phyloP scores from a whole-genome alignment of 2,329 filamentous ascomycete genomes.

The Cyclaneusma minus region DNA sequence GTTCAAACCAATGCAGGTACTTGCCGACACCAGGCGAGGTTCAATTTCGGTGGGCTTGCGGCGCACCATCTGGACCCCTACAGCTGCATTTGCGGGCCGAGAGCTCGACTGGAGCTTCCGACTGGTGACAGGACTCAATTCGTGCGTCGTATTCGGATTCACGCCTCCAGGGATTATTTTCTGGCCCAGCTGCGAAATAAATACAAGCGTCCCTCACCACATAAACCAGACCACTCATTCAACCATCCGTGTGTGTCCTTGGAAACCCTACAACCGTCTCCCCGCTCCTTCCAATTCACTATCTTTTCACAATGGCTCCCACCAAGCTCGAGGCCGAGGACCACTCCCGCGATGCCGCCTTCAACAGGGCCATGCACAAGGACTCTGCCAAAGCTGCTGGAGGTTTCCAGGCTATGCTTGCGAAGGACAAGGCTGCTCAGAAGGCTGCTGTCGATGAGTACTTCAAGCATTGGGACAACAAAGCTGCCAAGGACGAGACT shows the following conservation, averaged over 20 bases:
- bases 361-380: constrained; percentile 70
- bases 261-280: constrained; percentile 1
- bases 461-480: constrained; percentile 94
- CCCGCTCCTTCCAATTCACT: constrained; percentile 1
- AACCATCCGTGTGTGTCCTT: constrained; percentile 3
- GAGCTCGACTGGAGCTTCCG: too few species aligned
- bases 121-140: too few species aligned
- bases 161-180: constrained; percentile 1
- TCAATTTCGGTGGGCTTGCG: too few species aligned
- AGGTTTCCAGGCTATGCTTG: constrained; percentile 70
- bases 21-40: too few species aligned
- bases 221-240: constrained; percentile 3
- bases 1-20: too few species aligned
- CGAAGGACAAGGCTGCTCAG: constrained; percentile 67
- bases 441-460: constrained; percentile 78
- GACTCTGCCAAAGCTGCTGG: constrained; percentile 51
- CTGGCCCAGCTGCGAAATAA: not conserved
- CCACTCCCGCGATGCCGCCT: constrained; percentile 71
- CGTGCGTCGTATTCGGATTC: too few species aligned
- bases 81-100: too few species aligned
- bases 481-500: constrained; percentile 64
- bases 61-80: too few species aligned
- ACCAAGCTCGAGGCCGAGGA: constrained; percentile 61
- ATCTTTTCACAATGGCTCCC: constrained; percentile 13
- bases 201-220: constrained; percentile 1